Base-by-base conservation (phyloP, 2,329 filamentous ascomycete genomes). In the Fragosphaeria purpurea region DNA sequence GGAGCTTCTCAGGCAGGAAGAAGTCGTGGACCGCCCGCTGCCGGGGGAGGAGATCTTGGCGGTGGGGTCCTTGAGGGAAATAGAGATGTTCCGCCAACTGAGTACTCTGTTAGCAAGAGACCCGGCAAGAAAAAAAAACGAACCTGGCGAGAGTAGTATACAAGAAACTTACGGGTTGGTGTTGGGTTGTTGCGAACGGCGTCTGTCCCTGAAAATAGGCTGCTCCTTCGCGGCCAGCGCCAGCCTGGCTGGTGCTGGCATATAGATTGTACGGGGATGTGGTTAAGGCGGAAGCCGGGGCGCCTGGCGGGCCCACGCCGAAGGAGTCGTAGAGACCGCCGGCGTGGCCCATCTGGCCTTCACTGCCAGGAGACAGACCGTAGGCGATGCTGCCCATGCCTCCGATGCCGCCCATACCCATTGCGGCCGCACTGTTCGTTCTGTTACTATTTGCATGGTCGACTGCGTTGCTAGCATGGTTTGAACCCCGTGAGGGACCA, bases 71-170 rank as follows among this genome's bases (percentile, higher is more conserved):
- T 51, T 90, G 78, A 0, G 90, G 89, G 35, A 88, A 87, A 65
- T 98, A 98, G 10, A 95, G 76, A 65, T 98, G 93, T 64, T 96
- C 95, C 71, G 91, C 86, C 6, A 89, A 77, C 81, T 85, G 22
- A 54, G 13, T 2, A 7, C 22, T 4, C 9, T 49, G 47, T 54
- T n/a, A 54, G 47, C 41, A 33, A 11, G 34, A 4, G 30, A 5
- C 35, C 7, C 6, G 9, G 12, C 22, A 12, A 41, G n/a, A 46
- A 32, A 13, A n/a, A 8, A 34, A 5, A 7, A 41, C 10, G 22
- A 31, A 7, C 32, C 7, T 11, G 7, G 35, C 7, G 35, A 1
- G 35, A 37, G 11, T 37, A 37, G 35, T 37, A 37, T 7, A 7
- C 11, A 7, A 6, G 44, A 39, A 9, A 61, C 74, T 62, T 66